These are phyloP conservation scores for Teratosphaeria gauchensis DNA, from an alignment of 2,329 filamentous ascomycete genomes.

Conservation along the genomic window DNA sequence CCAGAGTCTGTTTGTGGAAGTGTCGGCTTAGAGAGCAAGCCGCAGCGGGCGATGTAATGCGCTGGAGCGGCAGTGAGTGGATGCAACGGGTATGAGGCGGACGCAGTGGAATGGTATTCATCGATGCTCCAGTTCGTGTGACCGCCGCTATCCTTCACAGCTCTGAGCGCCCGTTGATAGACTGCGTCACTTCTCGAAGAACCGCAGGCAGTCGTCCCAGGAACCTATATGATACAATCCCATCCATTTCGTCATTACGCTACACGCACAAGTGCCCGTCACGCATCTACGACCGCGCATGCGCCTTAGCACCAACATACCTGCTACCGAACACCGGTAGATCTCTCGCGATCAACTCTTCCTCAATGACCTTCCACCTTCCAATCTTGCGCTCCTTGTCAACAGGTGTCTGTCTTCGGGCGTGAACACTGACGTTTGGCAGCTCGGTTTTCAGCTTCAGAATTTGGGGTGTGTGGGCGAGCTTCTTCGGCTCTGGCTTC, in stretches of 20 bases:
- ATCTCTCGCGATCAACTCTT: slow-evolving; percentile 54
- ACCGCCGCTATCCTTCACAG: no score
- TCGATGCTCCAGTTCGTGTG: no score
- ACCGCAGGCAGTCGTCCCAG: background rate
- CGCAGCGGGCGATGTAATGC: no score
- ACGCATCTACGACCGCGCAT: background rate
- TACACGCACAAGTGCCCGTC: background rate
- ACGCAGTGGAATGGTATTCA: no score
- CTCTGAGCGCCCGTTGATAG: no score
- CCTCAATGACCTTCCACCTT: slow-evolving; percentile 69
- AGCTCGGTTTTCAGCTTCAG: slow-evolving; percentile 41
- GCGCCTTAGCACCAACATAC: slow-evolving; percentile 1
- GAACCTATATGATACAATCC: background rate
- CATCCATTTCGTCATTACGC: background rate
- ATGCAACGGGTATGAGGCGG: no score
- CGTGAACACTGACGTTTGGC: slow-evolving; percentile 61
- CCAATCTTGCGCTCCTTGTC: slow-evolving; percentile 64
- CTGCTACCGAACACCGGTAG: slow-evolving; percentile 46
- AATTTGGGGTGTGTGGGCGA: slow-evolving; percentile 51
- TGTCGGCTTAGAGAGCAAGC: no score
- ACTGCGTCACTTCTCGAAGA: no score
- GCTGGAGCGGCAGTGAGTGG: no score
- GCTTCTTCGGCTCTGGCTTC: slow-evolving; percentile 40
- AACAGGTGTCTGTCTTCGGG: slow-evolving; percentile 56
- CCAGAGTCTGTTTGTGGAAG: no score